phyloP scores from a whole-genome alignment of 140 eudicot species.

The Ambrosia hybrid region DNA sequence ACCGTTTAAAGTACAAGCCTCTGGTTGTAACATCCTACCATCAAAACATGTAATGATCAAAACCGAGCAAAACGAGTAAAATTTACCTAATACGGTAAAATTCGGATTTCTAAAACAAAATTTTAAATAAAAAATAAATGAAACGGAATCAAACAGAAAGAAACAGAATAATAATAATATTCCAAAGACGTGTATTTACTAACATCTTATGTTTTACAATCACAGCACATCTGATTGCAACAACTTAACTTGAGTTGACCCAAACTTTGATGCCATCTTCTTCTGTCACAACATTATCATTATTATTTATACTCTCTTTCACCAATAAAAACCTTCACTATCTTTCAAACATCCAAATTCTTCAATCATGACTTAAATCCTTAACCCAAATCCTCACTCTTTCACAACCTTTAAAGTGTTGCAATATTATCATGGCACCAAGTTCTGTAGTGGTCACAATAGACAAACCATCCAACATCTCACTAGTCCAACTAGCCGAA shows the following conservation, averaged over 20 bases:
- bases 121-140: neutral
- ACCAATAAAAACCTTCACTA: slow-evolving; percentile 8
- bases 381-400: neutral
- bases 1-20: no score
- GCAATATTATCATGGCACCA: slow-evolving; percentile 55
- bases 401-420: no score
- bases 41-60: no score
- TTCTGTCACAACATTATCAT: slow-evolving; percentile 8
- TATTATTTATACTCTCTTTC: slow-evolving; percentile 27
- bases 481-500: slow-evolving; percentile 52
- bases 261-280: neutral
- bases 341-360: slow-evolving; percentile 30
- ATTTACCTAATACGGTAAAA: no score
- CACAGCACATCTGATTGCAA: slow-evolving; percentile 37
- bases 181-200: slow-evolving; percentile 6
- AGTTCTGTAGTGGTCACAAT: slow-evolving; percentile 70
- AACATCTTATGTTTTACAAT: slow-evolving; percentile 18
- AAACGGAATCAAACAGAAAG: neutral
- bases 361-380: neutral
- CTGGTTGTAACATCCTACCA: no score
- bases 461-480: slow-evolving; percentile 57
- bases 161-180: slow-evolving; percentile 6
- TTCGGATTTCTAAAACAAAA: no score
- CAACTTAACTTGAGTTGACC: slow-evolving; percentile 25
- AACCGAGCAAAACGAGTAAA: no score